Conservation (phyloP, 2,329 filamentous ascomycete genomes). For the Aspergillus hiratsukae region DNA sequence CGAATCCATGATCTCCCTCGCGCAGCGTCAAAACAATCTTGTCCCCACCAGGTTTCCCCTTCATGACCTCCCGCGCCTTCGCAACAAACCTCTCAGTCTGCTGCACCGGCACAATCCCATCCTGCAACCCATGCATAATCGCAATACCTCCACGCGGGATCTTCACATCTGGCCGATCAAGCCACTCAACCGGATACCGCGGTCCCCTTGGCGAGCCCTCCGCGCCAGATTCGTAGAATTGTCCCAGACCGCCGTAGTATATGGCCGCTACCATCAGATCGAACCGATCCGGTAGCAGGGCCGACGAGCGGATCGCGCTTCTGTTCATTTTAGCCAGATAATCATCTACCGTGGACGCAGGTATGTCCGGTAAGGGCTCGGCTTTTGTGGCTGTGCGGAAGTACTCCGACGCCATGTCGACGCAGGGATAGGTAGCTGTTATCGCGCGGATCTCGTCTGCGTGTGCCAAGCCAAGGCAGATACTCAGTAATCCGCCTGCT, state of each 20-base stretch:
- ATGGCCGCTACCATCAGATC: slow-evolving; percentile 16
- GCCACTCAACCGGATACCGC: slow-evolving; percentile 25
- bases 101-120: slow-evolving; percentile 27
- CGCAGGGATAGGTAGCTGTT: slow-evolving; percentile 29
- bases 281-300: slow-evolving; percentile 5
- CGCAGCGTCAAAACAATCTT: slow-evolving; percentile 21
- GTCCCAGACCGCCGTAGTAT: slow-evolving; percentile 11
- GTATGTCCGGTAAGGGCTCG: slow-evolving; percentile 12
- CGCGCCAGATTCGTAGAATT: slow-evolving; percentile 17
- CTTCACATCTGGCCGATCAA: slow-evolving; percentile 20
- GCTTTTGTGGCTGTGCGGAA: slow-evolving; percentile 12
- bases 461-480: slow-evolving; percentile 24
- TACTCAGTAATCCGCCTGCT: slow-evolving; percentile 28
- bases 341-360: slow-evolving; percentile 11
- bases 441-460: slow-evolving; percentile 27
- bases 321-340: slow-evolving; percentile 2
- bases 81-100: slow-evolving; percentile 26
- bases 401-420: slow-evolving; percentile 20
- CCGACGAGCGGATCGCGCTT: slow-evolving; percentile 14
- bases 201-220: slow-evolving; percentile 10
- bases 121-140: slow-evolving; percentile 33
- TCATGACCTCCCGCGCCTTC: slow-evolving; percentile 18
- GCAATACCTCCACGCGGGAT: slow-evolving; percentile 28
- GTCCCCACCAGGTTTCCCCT: slow-evolving; percentile 18
- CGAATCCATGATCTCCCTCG: slow-evolving; percentile 38